Conservation (phyloP, 2,329 filamentous ascomycete genomes). For the Talaromyces sp. region DNA sequence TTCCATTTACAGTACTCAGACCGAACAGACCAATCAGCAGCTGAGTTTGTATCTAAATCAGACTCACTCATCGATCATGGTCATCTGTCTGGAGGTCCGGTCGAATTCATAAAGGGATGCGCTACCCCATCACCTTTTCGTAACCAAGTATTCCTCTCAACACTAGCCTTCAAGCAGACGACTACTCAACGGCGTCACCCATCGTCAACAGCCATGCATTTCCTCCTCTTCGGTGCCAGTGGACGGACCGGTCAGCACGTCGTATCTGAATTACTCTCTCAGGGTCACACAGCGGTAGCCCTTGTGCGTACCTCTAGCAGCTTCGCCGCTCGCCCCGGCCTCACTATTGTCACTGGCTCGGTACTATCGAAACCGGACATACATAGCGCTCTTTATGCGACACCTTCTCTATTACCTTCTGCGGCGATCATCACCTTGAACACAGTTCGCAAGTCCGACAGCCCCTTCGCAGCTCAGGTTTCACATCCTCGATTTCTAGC, state of each 20-base stretch:
- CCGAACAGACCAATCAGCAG: constrained; percentile 9
- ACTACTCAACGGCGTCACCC: not conserved
- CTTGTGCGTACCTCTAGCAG: not conserved
- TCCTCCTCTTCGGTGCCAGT: constrained; percentile 13
- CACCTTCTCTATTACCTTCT: constrained; percentile 25
- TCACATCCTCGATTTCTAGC: constrained; percentile 33
- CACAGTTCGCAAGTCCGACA: constrained; percentile 42
- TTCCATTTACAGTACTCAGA: constrained; percentile 7
- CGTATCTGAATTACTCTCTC: constrained; percentile 10
- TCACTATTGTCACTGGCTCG: constrained; percentile 29
- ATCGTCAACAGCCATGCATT: constrained; percentile 3
- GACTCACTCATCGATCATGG: not conserved
- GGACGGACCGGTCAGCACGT: constrained; percentile 11
- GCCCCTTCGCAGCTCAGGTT: constrained; percentile 41
- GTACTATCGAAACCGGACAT: constrained; percentile 40
- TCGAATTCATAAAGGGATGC: not conserved
- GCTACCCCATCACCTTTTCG: not conserved
- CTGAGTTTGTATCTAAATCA: not conserved
- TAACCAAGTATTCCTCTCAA: not conserved
- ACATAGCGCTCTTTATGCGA: constrained; percentile 27
- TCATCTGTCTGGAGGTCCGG: not conserved
- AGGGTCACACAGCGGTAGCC: constrained; percentile 11
- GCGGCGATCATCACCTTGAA: constrained; percentile 44
- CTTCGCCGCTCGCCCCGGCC: constrained; percentile 4
- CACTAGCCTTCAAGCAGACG: not conserved